Percentiles rank a stretch among this genome's conserved stretches.
Conservation (phyloP, 495 filamentous ascomycete species). For the Podospora appendiculata region DNA sequence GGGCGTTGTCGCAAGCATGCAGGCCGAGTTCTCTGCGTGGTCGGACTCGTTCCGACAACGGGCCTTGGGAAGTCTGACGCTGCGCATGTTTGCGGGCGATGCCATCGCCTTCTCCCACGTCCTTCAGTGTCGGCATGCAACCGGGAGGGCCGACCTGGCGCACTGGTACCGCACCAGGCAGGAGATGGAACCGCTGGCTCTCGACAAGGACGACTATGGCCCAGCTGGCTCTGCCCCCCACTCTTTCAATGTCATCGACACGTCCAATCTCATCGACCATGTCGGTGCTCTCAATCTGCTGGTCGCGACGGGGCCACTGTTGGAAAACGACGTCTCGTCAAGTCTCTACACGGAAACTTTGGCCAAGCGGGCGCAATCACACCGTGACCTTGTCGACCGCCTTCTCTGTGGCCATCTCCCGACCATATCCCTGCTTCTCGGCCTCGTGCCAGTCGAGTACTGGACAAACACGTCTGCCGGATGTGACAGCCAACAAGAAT, state of each 20-base stretch:
- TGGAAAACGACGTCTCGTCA: constrained; percentile 29
- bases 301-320: constrained; percentile 37
- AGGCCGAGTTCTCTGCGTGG: constrained; percentile 27
- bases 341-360: constrained; percentile 41
- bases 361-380: constrained; percentile 6
- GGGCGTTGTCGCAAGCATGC: constrained; percentile 10
- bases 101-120: constrained; percentile 39
- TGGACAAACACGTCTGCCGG: constrained; percentile 38
- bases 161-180: constrained; percentile 18
- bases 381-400: constrained; percentile 15
- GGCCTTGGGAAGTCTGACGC: constrained; percentile 14
- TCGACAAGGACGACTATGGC: constrained; percentile 34
- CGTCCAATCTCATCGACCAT: constrained; percentile 45
- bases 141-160: constrained; percentile 8
- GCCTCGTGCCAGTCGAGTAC: constrained; percentile 39
- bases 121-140: constrained; percentile 25
- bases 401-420: constrained; percentile 37
- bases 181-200: constrained; percentile 11
- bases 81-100: constrained; percentile 39
- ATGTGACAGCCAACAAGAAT: too few relatives aligned
- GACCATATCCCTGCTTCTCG: constrained; percentile 39
- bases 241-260: constrained; percentile 52
- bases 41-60: constrained; percentile 15
- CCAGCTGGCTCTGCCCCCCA: constrained; percentile 22
- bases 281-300: constrained; percentile 42